Evolutionary conservation across 2,329 filamentous ascomycete genomes (phyloP).

Genomic region (Phyllosticta ampelicida): DNA sequence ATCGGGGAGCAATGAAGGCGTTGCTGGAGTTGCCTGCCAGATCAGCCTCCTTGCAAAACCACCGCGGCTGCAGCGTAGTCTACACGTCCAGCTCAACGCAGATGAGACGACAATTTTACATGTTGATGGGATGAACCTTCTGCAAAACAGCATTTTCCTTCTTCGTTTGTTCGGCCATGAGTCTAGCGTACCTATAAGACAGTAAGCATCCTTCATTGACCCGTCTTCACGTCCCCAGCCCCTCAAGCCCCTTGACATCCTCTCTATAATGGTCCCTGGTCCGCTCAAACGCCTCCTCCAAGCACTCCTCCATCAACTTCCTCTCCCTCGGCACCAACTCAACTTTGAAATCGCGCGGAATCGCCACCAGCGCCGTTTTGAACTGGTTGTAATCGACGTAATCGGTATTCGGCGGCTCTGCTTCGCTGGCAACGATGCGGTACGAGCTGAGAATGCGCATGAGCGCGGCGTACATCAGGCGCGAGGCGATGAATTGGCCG

Average conservation of each 20-base stretch:
- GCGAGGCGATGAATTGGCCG: slow-evolving; percentile 41
- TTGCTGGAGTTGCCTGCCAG: too few species aligned
- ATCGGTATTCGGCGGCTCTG: slow-evolving; percentile 47
- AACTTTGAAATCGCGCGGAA: slow-evolving; percentile 48
- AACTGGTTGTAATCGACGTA: slow-evolving; percentile 53
- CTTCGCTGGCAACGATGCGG: slow-evolving; percentile 38
- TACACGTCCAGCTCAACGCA: too few species aligned
- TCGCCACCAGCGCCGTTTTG: slow-evolving; percentile 49
- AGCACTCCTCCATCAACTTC: slow-evolving; percentile 27
- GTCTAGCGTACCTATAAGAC: too few species aligned
- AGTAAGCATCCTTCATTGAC: too few species aligned
- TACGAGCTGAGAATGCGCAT: slow-evolving; percentile 40
- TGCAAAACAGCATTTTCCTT: too few species aligned
- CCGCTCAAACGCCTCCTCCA: slow-evolving; percentile 33
- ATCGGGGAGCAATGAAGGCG: too few species aligned
- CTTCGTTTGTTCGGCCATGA: too few species aligned
- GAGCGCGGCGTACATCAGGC: slow-evolving; percentile 40
- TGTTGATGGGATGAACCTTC: too few species aligned
- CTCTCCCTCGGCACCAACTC: slow-evolving; percentile 43
- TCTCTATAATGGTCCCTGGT: slow-evolving; percentile 41
- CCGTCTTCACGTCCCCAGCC: not conserved
- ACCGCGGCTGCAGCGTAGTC: too few species aligned
- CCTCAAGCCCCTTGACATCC: slow-evolving; percentile 10
- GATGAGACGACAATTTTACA: too few species aligned
- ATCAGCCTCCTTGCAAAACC: too few species aligned